A percentile compares a stretch with the other conserved stretches of the same genome.
Conservation (phyloP, 2,329 filamentous ascomycete species). For the Graphilbum ipis-grandicollis region DNA sequence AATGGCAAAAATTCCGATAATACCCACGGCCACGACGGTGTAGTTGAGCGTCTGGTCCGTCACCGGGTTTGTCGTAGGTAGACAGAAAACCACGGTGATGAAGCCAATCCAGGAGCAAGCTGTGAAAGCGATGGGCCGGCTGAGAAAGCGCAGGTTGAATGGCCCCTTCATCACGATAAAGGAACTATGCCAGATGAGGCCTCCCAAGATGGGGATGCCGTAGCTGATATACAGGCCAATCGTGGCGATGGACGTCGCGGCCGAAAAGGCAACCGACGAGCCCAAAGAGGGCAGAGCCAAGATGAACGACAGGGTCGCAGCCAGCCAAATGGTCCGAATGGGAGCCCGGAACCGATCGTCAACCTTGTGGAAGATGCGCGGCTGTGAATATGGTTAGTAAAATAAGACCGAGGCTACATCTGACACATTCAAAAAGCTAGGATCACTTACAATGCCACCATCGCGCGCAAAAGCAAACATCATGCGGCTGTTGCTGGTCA, state of each 20-base stretch:
- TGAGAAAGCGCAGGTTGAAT: constrained; percentile 31
- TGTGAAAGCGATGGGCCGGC: constrained; percentile 26
- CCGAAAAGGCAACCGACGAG: constrained; percentile 35
- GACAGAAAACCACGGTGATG: constrained; percentile 39
- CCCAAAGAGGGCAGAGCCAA: constrained; percentile 37
- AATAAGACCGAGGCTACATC: no score
- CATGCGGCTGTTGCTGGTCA: constrained; percentile 40
- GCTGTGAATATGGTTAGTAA: background rate
- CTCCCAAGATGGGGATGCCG: constrained; percentile 37
- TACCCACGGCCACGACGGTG: constrained; percentile 39
- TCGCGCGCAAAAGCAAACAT: constrained; percentile 42
- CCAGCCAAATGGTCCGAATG: constrained; percentile 36
- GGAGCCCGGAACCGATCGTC: constrained; percentile 30
- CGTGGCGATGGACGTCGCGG: constrained; percentile 41
- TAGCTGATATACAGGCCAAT: constrained; percentile 41
- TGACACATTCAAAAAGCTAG: no score
- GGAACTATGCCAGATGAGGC: constrained; percentile 29
- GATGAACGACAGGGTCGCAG: constrained; percentile 33
- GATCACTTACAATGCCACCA: constrained; percentile 29
- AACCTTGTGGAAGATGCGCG: constrained; percentile 30
- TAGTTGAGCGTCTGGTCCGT: constrained; percentile 40
- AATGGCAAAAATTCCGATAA: constrained; percentile 29
- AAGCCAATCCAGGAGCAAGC: constrained; percentile 34
- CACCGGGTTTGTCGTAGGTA: constrained; percentile 37
- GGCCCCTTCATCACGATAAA: constrained; percentile 35